Evolutionary conservation across 176 grass and related monocot genomes (phyloP), one percentile per base, ranked within the genome.

Genomic region (Saccharum officinarum): DNA sequence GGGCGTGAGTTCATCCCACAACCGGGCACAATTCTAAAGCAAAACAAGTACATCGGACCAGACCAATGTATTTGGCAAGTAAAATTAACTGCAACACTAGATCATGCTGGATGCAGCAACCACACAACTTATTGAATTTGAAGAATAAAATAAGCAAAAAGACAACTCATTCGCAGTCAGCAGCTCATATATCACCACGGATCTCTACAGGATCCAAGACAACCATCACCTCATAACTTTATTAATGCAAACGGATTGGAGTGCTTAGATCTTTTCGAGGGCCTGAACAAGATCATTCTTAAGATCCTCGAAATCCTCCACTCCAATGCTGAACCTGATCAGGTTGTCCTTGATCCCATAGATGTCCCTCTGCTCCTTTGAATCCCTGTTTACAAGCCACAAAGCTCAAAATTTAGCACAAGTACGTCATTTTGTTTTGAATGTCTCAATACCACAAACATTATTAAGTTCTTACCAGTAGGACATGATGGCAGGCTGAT

Each of bases 401-500:
- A 34, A 3, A 61, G 22, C 10, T 75, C 46, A 64, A 74, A 39
- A 66, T 46, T 70, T 55, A 55, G 39, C 67, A 72, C 10, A 63
- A 73, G 33, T 28, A 13, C 22, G 38, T 41, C 8, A 60, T n/a
- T n/a, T 76, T 23, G 11, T 31, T 57, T 38, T 70, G 12, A 64
- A 67, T 54, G 25, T 31, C 20, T 11, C 7, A 76, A 33, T 69
- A 36, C 31, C 30, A 50, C 30, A 83, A 70, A 60, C 70, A 20
- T 23, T 60, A 20, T 23, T 60, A 6, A 37, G 8, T 40, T 73
- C 62, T n/a, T 92, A 99, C 97, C 97, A 99, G 85, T 99, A 99
- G 72, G 97, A 99, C 97, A 99, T 96, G 78, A 99, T 96, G 79
- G 93, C 97, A 88, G 97, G 97, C 79, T 96, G 97, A 82, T 96